Base-by-base conservation (phyloP, 73 alveolate genomes). In the Symbiodinium pilosum region DNA sequence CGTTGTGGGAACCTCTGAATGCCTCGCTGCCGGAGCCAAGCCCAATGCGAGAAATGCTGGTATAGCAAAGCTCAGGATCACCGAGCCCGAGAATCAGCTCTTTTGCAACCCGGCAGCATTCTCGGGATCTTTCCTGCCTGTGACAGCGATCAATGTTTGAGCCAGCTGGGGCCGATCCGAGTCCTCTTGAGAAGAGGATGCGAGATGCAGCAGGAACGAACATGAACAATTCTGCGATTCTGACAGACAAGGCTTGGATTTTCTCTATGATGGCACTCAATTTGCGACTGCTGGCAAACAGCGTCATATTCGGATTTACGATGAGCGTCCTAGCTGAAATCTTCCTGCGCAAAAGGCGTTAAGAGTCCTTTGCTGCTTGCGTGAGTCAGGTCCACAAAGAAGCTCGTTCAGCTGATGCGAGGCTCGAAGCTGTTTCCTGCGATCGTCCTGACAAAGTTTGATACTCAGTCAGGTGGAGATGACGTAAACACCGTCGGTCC, bases 21-120 rank as follows among this genome's bases (percentile, higher is more conserved):
- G n/a, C n/a, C n/a, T n/a, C n/a, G n/a, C n/a, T n/a, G n/a, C n/a
- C n/a, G n/a, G n/a, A n/a, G 2, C 73, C 0, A 54, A 26, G 34
- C 73, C 73, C n/a, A n/a, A n/a, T n/a, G n/a, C n/a, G n/a, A n/a
- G n/a, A n/a, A n/a, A n/a, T n/a, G n/a, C n/a, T n/a, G n/a, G n/a
- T n/a, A n/a, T n/a, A n/a, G 2, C 73, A 0, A 54, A 26, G 34
- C 81, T n/a, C 32, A 64, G 81, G 81, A 30, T 77, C n/a, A 34
- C 26, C 30, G 87, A 77, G 47, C 52, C 43, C n/a, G 87, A 77
- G 87, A 77, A 77, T 77, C 87, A 77, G 51, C 87, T 77, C 87
- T 77, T 77, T 14, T 77, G 87, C 38, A 2, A 20, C 81, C 30
- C 38, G 30, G 34, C 81, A 24, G 81, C 81, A 6, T 64, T 64